Base-by-base conservation (phyloP, 352 stramenopile genomes). In the Phytophthora cryptogea region DNA sequence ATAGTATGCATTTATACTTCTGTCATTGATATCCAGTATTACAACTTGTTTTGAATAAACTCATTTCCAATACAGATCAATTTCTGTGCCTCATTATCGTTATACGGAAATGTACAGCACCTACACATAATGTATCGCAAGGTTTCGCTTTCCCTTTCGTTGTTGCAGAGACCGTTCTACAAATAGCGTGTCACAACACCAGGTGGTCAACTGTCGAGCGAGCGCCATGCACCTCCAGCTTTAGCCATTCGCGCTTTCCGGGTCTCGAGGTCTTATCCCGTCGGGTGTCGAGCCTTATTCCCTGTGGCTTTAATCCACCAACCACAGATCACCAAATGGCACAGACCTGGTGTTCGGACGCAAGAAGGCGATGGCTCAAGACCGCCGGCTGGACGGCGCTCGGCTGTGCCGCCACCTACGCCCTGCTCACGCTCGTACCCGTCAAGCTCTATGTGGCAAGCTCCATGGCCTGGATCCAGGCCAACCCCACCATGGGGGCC, bases 381-480 rank as follows among this genome's bases (percentile, higher is more conserved):
- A 14, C 62, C 2, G 49, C 37, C 3, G 17, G 46, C 7, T 66
- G 45, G 31, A 55, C 65, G n/a, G 36, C 41, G 13, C 16, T 70
- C 6, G 40, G 40, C 4, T 48, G 59, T 28, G 59, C 20, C 1
- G 45, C 31, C 4, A 37, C 73, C 4, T 66, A 51, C 2, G 20
- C 49, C 11, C 20, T 90, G 13, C 48, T 72, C 31, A 39, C 40
- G 4, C 11, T 76, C 10, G 44, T 90, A 17, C 76, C 80, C 2
- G 44, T 90, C 37, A 84, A 88, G 68, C 26, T 69, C 31, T 67
- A 70, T 31, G 54, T 78, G 2, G 33, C 45, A 3, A 45, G 10
- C 13, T 55, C 68, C 23, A 81, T 75, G 41, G 42, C 39, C 10
- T 89, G 76, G 79, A 83, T 89, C 46, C 52, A 88, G 33, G 37